phyloP scores from a whole-genome alignment of 2,329 filamentous ascomycete genomes.

The Monascus ruber region DNA sequence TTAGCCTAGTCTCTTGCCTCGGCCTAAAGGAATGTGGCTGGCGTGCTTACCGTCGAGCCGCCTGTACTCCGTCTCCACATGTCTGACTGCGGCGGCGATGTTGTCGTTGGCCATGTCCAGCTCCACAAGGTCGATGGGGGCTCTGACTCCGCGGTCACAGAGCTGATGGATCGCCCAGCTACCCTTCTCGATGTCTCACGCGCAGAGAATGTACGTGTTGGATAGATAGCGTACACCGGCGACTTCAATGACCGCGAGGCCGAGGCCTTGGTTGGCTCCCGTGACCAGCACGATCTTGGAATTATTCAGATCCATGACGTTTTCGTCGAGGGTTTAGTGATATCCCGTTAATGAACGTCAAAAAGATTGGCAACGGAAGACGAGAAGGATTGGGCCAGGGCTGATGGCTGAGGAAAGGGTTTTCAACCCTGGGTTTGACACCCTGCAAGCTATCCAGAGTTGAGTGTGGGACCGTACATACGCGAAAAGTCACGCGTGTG shows the following conservation, averaged over 20 bases:
- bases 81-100: conserved; percentile 10
- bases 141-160: conserved; percentile 6
- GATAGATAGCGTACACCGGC: conserved; percentile 12
- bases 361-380: no score
- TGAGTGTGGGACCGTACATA: no score
- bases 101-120: conserved; percentile 19
- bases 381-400: not conserved
- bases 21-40: not conserved
- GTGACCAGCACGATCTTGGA: conserved; percentile 21
- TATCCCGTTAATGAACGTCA: not conserved
- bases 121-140: conserved; percentile 12
- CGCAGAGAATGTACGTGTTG: conserved; percentile 19
- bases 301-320: not conserved
- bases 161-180: conserved; percentile 16
- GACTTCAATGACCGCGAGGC: conserved; percentile 20
- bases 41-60: conserved; percentile 14
- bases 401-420: not conserved
- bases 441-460: not conserved
- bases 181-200: conserved; percentile 12
- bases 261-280: conserved; percentile 24
- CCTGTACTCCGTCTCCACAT: conserved; percentile 12
- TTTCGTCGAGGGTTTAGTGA: not conserved
- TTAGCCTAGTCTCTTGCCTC: not conserved
- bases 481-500: no score
- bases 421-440: not conserved